Evolutionary conservation across 2,329 filamentous ascomycete species (phyloP).

Genomic region (Cytospora mali): DNA sequence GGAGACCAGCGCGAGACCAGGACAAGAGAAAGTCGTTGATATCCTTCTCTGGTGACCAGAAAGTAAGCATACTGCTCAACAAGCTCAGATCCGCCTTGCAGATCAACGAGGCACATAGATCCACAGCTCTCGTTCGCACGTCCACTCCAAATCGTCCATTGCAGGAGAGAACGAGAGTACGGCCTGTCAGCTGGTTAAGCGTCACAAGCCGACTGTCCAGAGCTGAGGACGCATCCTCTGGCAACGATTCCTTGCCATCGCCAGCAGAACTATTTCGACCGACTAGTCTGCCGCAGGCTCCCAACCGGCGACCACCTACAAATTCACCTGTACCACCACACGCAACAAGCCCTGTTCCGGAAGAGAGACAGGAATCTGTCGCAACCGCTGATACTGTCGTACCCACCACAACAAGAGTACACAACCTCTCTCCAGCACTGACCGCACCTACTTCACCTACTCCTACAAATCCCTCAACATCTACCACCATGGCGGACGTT

Average conservation of each 20-base stretch:
- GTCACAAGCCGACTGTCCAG: constrained; percentile 25
- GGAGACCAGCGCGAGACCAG: constrained; percentile 32
- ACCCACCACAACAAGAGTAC: background rate
- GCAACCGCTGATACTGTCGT: background rate
- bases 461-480: background rate
- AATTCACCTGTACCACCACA: background rate
- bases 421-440: background rate
- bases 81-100: constrained; percentile 35
- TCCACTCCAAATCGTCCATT: constrained; percentile 22
- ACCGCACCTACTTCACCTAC: background rate
- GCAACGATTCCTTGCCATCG: background rate
- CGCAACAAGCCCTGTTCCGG: background rate
- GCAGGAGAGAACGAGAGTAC: constrained; percentile 31
- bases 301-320: constrained; percentile 5
- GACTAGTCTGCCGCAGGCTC: constrained; percentile 8
- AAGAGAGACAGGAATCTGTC: constrained; percentile 8
- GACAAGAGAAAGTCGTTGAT: constrained; percentile 36
- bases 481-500: constrained; percentile 23
- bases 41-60: constrained; percentile 39
- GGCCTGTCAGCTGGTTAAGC: constrained; percentile 29
- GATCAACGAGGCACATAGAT: constrained; percentile 26
- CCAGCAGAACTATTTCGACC: constrained; percentile 1
- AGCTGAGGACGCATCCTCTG: constrained; percentile 14
- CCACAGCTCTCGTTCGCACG: constrained; percentile 21
- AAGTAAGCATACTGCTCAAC: constrained; percentile 35